Base-by-base conservation (phyloP, 768 basidiomycete genomes). In the Tricholomella constricta region DNA sequence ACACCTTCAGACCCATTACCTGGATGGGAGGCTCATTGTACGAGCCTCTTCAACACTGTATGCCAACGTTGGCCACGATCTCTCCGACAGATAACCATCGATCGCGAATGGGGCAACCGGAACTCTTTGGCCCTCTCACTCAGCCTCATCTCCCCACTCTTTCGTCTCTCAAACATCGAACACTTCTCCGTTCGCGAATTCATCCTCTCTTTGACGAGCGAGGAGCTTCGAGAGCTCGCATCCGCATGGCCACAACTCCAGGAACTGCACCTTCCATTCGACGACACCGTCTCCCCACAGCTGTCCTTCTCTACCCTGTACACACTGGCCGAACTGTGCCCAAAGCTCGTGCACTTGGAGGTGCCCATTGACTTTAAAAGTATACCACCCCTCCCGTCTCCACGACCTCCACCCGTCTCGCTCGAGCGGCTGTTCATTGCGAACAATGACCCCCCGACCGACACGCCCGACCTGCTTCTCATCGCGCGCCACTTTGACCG, bases 21-120 rank as follows among this genome's bases (percentile, higher is more conserved):
- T 10, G 41, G 36, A 23, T 56, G 55, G 55, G 20, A 45, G 17
- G 25, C 11, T 29, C 42, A 56, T 6, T 47, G 36, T 22, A 29
- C 22, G n/a, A 47, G 44, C 44, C 32, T 56, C 7, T 36, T 46
- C 19, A 17, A 26, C 11, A 40, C 37, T 27, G 19, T 56, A 9
- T 20, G 17, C 29, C 7, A 32, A 11, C 49, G 44, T 0, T 56
- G 55, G 55, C 35, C 27, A 6, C 25, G 22, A 9, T 41, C 49
- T 9, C 44, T 52, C 11, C 27, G 25, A 0, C 22, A 20, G 14
- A 51, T 56, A 9, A 40, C 44, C 27, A 22, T 56, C n/a, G 55
- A 56, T 15, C 43, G 45, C 32, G 40, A 46, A 25, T 43, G 44
- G 49, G 29, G 46, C 25, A 37, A 27, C 14, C 45, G n/a, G 14